These are phyloP conservation scores for Keithomyces neogunnii DNA, from an alignment of 2,329 filamentous ascomycete species.

Conservation along the genomic window DNA sequence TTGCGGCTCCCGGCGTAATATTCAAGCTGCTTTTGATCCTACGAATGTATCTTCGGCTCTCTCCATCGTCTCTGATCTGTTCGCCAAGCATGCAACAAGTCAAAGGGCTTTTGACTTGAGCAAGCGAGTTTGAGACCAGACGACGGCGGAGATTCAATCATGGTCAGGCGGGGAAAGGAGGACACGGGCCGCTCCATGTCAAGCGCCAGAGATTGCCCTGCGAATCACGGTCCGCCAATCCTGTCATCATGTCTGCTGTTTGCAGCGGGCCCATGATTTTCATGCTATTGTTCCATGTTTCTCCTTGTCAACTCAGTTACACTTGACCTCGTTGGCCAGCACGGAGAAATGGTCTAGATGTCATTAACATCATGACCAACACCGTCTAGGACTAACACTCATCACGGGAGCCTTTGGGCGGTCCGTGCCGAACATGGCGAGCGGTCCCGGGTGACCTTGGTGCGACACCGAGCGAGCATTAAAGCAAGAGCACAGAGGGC, in stretches of 20 bases:
- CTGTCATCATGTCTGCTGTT: no score
- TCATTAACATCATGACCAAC: not conserved
- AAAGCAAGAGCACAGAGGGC: not conserved
- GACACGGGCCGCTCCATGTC: not conserved
- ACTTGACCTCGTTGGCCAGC: no score
- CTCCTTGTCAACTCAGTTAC: no score
- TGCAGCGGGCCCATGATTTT: no score
- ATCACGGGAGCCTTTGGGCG: not conserved
- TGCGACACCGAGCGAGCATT: not conserved
- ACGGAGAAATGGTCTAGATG: constrained; percentile 12
- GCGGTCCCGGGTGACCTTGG: not conserved
- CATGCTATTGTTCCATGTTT: not conserved
- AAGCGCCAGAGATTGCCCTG: not conserved
- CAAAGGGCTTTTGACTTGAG: constrained; percentile 9
- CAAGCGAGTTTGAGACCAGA: no score
- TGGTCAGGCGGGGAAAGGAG: no score
- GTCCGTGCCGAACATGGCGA: not conserved
- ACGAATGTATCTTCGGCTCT: constrained; percentile 13
- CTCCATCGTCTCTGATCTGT: constrained; percentile 16
- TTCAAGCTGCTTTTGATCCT: constrained; percentile 19
- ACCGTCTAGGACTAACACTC: not conserved
- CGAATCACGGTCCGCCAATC: not conserved
- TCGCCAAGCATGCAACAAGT: constrained; percentile 11
- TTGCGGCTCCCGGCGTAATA: constrained; percentile 18
- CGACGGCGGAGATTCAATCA: no score